Percentiles rank a stretch among this genome's conserved stretches.
phyloP scores from a whole-genome alignment of 2,329 filamentous ascomycete species.

The Podosphaera aphanis region DNA sequence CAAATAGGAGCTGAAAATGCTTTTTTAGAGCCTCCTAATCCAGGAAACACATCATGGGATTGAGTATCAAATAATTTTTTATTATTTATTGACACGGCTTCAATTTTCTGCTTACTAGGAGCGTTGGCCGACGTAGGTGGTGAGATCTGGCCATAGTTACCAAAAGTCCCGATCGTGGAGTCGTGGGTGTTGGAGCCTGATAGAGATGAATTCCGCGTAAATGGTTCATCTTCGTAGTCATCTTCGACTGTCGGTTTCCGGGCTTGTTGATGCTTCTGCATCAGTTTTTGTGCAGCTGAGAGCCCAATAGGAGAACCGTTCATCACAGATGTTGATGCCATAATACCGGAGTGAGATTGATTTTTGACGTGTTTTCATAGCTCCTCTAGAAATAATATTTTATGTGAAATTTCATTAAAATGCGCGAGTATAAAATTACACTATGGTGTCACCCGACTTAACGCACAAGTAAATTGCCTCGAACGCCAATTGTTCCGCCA shows the following conservation, averaged over 20 bases:
- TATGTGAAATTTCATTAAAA: too few relatives aligned
- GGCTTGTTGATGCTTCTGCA: slow-evolving; percentile 34
- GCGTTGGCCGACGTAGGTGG: slow-evolving; percentile 32
- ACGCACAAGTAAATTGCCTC: too few relatives aligned
- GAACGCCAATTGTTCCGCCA: too few relatives aligned
- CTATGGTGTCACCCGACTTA: too few relatives aligned
- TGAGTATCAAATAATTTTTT: slow-evolving; percentile 44
- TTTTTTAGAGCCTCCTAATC: slow-evolving; percentile 45
- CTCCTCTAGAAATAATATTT: too few relatives aligned
- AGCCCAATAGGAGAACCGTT: slow-evolving; percentile 8
- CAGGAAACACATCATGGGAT: slow-evolving; percentile 84
- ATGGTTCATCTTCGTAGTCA: slow-evolving; percentile 57
- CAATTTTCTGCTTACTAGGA: slow-evolving; percentile 43
- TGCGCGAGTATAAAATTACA: too few relatives aligned
- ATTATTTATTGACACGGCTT: slow-evolving; percentile 19
- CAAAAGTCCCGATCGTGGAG: neutral
- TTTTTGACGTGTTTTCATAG: neutral
- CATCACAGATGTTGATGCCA: slow-evolving; percentile 11
- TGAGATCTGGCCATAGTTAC: slow-evolving; percentile 19
- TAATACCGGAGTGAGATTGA: slow-evolving; percentile 3
- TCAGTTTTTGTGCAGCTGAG: slow-evolving; percentile 28
- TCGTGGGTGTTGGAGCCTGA: neutral
- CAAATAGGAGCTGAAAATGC: slow-evolving; percentile 46
- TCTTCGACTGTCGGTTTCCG: slow-evolving; percentile 55
- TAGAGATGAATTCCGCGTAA: slow-evolving; percentile 20